Evolutionary conservation across 129 eudicot species (phyloP).

Genomic region (Flaveria sonorensis): DNA sequence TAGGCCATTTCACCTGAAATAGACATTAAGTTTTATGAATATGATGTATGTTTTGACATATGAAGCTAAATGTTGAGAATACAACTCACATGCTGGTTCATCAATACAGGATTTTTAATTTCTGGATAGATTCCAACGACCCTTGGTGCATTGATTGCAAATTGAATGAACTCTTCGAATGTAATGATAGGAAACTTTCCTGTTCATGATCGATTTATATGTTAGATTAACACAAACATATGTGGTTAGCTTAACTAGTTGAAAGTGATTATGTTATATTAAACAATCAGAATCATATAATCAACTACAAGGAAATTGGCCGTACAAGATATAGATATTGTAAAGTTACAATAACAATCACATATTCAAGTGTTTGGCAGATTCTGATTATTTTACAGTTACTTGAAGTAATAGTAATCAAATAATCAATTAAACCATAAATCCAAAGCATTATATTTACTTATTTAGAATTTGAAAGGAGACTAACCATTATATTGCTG

Average conservation of each 20-base stretch:
- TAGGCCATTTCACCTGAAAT: slow-evolving; percentile 86
- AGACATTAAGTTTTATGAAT: slow-evolving; percentile 8
- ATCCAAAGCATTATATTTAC: neutral
- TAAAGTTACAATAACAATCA: neutral
- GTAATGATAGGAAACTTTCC: slow-evolving; percentile 86
- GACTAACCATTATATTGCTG: slow-evolving; percentile 82
- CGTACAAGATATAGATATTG: too few species aligned
- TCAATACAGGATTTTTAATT: slow-evolving; percentile 84
- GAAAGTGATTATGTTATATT: neutral
- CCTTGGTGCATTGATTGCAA: slow-evolving; percentile 86
- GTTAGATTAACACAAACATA: slow-evolving; percentile 9
- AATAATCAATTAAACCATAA: neutral
- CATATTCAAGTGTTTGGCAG: neutral
- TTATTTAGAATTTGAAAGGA: neutral
- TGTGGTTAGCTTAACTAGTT: slow-evolving; percentile 1
- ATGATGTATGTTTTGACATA: neutral
- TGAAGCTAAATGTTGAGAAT: slow-evolving; percentile 6
- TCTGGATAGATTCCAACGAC: slow-evolving; percentile 99
- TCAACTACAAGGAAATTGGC: neutral
- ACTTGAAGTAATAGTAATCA: neutral
- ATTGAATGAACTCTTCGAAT: slow-evolving; percentile 81
- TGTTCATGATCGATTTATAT: slow-evolving; percentile 35
- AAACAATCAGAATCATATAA: slow-evolving; percentile 7
- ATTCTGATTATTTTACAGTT: neutral
- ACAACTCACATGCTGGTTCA: slow-evolving; percentile 80